Base-by-base conservation (phyloP, 768 basidiomycete genomes). In the Suillus clintonianus region DNA sequence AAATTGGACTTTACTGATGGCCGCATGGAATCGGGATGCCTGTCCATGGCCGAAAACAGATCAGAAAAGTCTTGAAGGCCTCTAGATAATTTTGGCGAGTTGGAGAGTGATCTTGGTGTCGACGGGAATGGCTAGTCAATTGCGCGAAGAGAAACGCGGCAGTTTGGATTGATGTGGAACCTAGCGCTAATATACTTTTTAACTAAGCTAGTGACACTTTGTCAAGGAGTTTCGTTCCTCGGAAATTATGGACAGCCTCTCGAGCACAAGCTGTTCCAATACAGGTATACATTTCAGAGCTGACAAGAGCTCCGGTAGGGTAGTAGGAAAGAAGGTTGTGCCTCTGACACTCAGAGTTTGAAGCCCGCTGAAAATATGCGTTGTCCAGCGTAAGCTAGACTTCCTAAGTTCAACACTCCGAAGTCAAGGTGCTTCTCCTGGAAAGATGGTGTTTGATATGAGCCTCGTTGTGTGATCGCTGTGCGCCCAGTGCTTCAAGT, bases 371-470 rank as follows among this genome's bases (percentile, higher is more conserved):
- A 81, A 68, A n/a, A 78, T 67, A 4, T 69, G 64, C 5, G 74
- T 77, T 37, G 74, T 68, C 80, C 79, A 80, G 8, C 68, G 59
- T 42, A 79, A 63, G 60, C 70, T 70, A 59, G 76, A 73, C n/a
- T 70, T 61, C 10, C 59, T 64, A 2, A 81, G 67, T 48, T 77
- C 72, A 6, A 80, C 65, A 14, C 63, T 67, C 51, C 71, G 71
- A 39, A 81, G 67, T 24, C 66, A 69, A 36, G 75, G 72, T 32
- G 70, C 69, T 10, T 76, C 65, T 36, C 74, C 77, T 30, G 64
- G 67, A 43, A 82, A 75, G 30, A 79, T 68, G 10, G 56, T 50
- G 5, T 67, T 64, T 1, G 74, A 72, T 17, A 80, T 15, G 66
- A 70, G 50, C 65, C 71, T n/a, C 62, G 61, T 50, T 64, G 27